These are phyloP conservation scores for Cymbidium sinense DNA, from an alignment of 106 monocot species.

Conservation along the genomic window DNA sequence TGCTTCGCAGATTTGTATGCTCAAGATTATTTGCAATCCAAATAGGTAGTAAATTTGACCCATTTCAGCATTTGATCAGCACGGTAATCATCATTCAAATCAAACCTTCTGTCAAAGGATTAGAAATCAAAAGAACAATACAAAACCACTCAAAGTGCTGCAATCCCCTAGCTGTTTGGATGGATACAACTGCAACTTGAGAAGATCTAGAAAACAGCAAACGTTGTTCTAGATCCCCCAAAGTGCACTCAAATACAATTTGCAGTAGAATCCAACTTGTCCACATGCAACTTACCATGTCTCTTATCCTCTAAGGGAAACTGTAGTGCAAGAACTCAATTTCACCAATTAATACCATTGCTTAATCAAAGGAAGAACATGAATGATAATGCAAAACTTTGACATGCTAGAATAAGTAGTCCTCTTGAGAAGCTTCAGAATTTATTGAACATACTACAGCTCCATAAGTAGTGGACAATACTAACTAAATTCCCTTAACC, in stretches of 20 bases:
- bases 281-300: conserved; percentile 1
- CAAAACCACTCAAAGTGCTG: neutral
- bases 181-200: neutral
- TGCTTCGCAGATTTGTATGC: neutral
- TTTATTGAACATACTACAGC: neutral
- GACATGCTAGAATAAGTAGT: neutral
- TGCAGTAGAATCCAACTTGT: neutral
- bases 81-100: neutral
- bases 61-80: neutral
- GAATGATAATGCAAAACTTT: neutral
- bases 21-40: neutral
- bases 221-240: neutral
- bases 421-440: neutral
- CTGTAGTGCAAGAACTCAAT: neutral
- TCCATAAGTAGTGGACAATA: neutral
- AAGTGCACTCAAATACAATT: neutral
- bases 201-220: neutral
- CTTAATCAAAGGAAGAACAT: neutral
- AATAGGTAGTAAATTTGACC: neutral
- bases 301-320: neutral
- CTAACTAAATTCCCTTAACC: neutral
- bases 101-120: neutral
- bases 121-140: conserved; percentile 2
- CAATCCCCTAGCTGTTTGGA: neutral
- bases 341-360: neutral